Base-by-base conservation (phyloP, 768 basidiomycete species). In the Amanita brunnescens region DNA sequence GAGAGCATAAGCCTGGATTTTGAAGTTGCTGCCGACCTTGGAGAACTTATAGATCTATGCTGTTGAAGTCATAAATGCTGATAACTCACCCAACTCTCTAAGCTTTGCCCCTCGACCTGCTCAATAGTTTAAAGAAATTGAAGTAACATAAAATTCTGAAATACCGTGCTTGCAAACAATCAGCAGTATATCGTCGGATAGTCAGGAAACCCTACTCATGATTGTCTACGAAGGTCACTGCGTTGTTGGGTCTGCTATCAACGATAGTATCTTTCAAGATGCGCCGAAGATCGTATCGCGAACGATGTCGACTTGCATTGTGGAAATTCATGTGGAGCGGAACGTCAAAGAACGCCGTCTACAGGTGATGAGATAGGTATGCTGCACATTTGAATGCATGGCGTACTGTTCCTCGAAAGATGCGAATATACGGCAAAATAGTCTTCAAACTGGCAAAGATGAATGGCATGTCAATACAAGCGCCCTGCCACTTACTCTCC, bases 271-370 rank as follows among this genome's bases (percentile, higher is more conserved):
- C 72, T 47, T 85, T 71, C 35, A 93, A 69, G 54, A 97, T 83
- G 29, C 62, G 77, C 54, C 91, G 71, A 41, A 97, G 73, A 66
- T 95, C 92, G 59, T 81, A 95, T 14, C 73, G 68, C 32, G 74
- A 72, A 26, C 83, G 76, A 13, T 70, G 70, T 55, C 80, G 78
- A 63, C 89, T 88, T 10, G 93, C 93, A 53, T 75, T 71, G 60
- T 84, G 74, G 61, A 94, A 84, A 57, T 89, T 91, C 67, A 81
- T 75, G 61, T 97, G 93, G 18, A 97, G 72, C 16, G 91, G 90
- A 6, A 91, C 89, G 62, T 96, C 93, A 57, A 96, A 96, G 61
- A 95, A 91, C 0, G 91, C 76, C 9, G 87, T 81, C 85, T 95
- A 30, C 53, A 49, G 30, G 12, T 14, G 7, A 55, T 37, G 35